Evolutionary conservation across 139 green algal species (phyloP).

Genomic region (Chlamydomonas applanata): DNA sequence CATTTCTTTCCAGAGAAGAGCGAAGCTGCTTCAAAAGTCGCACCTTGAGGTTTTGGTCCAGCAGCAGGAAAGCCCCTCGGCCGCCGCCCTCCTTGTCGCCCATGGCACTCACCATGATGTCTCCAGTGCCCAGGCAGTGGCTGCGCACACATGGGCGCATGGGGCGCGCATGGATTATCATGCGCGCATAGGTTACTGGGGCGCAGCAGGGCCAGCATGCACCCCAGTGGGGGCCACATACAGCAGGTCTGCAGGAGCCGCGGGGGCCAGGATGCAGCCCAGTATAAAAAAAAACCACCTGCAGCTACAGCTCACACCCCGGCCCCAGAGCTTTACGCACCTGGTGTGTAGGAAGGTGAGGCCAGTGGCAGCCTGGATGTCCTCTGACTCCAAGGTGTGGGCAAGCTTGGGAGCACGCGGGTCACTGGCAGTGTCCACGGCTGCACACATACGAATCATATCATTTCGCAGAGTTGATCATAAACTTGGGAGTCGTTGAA

Average conservation of each 20-base stretch:
- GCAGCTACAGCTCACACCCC: too few species aligned
- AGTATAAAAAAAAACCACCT: too few species aligned
- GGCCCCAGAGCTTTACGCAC: neutral
- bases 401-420: slow-evolving; percentile 51
- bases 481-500: too few species aligned
- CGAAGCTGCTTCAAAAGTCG: slow-evolving; percentile 3
- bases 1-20: too few species aligned
- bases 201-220: too few species aligned
- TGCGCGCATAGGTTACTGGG: too few species aligned
- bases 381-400: slow-evolving; percentile 55
- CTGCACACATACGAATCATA: slow-evolving; percentile 35
- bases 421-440: slow-evolving; percentile 56
- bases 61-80: slow-evolving; percentile 73
- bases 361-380: slow-evolving; percentile 47
- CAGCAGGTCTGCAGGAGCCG: too few species aligned
- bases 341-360: slow-evolving; percentile 64
- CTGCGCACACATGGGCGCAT: neutral
- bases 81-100: slow-evolving; percentile 51
- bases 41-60: slow-evolving; percentile 73
- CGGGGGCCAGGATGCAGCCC: too few species aligned
- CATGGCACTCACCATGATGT: slow-evolving; percentile 66
- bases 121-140: slow-evolving; percentile 68
- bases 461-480: too few species aligned
- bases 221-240: too few species aligned
- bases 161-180: neutral